These are phyloP conservation scores for Fusarium lateritium DNA, from an alignment of 2,329 filamentous ascomycete genomes.

Conservation along the genomic window DNA sequence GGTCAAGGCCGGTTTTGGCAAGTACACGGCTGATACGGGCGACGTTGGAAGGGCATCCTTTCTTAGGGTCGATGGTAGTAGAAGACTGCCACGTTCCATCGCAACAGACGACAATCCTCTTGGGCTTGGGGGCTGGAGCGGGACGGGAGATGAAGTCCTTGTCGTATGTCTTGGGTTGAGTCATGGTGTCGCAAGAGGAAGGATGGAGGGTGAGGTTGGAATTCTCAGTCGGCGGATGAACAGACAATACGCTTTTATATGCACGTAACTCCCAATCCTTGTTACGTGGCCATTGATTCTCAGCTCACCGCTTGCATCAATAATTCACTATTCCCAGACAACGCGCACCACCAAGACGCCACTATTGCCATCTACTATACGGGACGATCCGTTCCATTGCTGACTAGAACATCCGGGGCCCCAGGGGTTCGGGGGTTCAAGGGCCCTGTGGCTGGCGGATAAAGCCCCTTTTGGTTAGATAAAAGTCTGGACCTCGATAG, in stretches of 20 bases:
- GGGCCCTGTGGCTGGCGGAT: background rate
- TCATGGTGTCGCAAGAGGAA: background rate
- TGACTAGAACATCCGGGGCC: background rate
- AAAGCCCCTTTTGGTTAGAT: background rate
- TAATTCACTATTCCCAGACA: background rate
- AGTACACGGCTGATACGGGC: slow-evolving; percentile 49
- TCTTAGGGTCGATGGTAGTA: slow-evolving; percentile 30
- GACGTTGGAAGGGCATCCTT: slow-evolving; percentile 49
- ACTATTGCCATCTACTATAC: background rate
- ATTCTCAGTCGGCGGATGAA: background rate
- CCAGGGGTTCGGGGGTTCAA: background rate
- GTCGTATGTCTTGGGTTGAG: slow-evolving; percentile 17
- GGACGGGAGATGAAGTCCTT: slow-evolving; percentile 16
- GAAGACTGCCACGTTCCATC: slow-evolving; percentile 52
- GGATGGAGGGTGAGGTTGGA: background rate
- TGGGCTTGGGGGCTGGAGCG: slow-evolving; percentile 4
- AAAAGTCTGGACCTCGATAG: background rate
- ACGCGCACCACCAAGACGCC: background rate
- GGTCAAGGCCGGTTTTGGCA: slow-evolving; percentile 28
- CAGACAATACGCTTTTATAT: background rate
- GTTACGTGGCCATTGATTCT: background rate
- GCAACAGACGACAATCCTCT: slow-evolving; percentile 49
- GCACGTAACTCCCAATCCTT: background rate
- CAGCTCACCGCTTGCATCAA: background rate
- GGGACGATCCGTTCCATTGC: background rate